Evolutionary conservation across 768 basidiomycete species (phyloP).

Genomic region (Cyclocybe aegerita): DNA sequence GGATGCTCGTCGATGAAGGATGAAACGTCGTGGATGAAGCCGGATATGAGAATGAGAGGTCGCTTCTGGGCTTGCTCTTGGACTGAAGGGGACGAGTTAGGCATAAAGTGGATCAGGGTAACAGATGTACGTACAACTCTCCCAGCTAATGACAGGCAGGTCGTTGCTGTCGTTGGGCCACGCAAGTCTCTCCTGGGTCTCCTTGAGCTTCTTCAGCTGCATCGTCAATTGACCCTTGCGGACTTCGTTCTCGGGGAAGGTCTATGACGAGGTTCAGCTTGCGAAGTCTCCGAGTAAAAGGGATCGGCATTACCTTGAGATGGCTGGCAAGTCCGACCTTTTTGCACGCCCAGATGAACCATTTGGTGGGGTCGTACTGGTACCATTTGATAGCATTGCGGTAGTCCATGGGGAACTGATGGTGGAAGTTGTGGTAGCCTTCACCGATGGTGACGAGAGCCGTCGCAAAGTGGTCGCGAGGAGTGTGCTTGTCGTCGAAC

Average conservation of each 20-base stretch:
- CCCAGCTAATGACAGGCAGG: conserved; percentile 84
- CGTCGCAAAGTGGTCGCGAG: conserved; percentile 85
- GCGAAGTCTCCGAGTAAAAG: not conserved
- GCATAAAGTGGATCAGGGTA: not conserved
- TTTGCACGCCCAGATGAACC: conserved; percentile 75
- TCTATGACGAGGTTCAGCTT: conserved; percentile 18
- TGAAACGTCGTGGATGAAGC: conserved; percentile 90
- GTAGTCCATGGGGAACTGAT: conserved; percentile 96
- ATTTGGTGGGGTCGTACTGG: conserved; percentile 91
- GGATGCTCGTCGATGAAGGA: conserved; percentile 90
- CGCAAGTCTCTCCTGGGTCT: conserved; percentile 68
- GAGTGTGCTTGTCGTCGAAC: conserved; percentile 95
- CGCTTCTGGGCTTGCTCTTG: conserved; percentile 78
- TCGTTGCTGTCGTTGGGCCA: conserved; percentile 82
- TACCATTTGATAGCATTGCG: conserved; percentile 95
- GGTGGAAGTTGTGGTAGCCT: conserved; percentile 99
- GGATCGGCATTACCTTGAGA: conserved; percentile 49
- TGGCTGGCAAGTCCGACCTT: conserved; percentile 67
- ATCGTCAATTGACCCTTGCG: conserved; percentile 93
- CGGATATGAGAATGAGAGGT: conserved; percentile 82
- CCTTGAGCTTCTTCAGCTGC: conserved; percentile 85
- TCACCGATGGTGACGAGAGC: conserved; percentile 92
- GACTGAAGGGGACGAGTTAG: conserved; percentile 40
- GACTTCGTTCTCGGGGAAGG: conserved; percentile 57
- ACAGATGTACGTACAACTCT: conserved; percentile 59